Evolutionary conservation across 2,329 filamentous ascomycete species (phyloP), one percentile per base, ranked within the genome.

Genomic region (Trichophaea hybrida): DNA sequence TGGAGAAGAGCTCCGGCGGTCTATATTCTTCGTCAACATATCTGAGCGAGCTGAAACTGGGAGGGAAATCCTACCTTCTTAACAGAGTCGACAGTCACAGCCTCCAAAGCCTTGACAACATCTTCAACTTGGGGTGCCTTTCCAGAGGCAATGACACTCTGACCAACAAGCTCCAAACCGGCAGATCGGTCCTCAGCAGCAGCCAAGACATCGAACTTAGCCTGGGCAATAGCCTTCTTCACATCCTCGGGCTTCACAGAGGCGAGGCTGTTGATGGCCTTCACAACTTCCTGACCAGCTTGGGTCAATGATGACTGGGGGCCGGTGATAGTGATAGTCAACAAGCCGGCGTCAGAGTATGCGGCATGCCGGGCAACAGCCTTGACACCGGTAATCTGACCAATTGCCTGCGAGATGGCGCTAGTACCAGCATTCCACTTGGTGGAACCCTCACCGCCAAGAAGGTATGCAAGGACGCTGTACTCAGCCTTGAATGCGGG

Each of bases 361-460:
- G 84, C 80, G 67, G 83, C 76, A 75, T 93, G 91, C 69, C 83
- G 80, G 65, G 91, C 88, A 40, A 80, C 78, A 69, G 88, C 80
- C 55, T 77, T 79, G 65, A 86, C 81, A 66, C 82, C 81, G 40
- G 83, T 78, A 69, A 81, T 77, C 50, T 79, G 78, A 63, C 83
- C 78, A 59, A 83, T 80, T 62, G 84, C 85, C 78, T 95, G 90
- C 71, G 86, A 80, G 62, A 98, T 81, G 63, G 96, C 79, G 61
- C 87, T 91, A 80, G 95, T 97, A 69, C 93, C 93, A 64, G 88
- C 76, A 56, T 88, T 84, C 91, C 91, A 98, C 79, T 97, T 98
- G 78, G 97, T 89, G 74, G 77, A 85, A 58, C 89, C 86, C 74
- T 94, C 77, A 63, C 91, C 93, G 71, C 93, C 93, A 56, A 98